Percentiles rank a stretch among this genome's conserved stretches.
Evolutionary conservation across 441 rosid genomes (phyloP).

Genomic region (Manihot esculenta): DNA sequence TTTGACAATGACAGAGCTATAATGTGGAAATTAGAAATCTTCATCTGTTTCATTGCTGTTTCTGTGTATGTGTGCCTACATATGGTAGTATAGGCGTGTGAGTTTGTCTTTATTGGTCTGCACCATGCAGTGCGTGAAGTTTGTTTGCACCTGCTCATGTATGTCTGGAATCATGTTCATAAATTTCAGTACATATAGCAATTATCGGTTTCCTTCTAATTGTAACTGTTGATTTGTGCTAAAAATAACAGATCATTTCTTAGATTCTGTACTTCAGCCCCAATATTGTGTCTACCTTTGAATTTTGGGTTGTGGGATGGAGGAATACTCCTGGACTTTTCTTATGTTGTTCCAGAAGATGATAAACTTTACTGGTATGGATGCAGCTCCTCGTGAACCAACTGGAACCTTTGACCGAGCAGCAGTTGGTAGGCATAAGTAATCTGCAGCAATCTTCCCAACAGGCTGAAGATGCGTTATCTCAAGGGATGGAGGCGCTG

Average conservation of each 20-base stretch:
- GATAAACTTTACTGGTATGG: constrained; percentile 17
- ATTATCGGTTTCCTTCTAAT: neutral
- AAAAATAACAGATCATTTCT: neutral
- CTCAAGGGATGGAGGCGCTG: constrained; percentile 98
- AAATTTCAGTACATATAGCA: neutral
- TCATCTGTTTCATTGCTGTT: neutral
- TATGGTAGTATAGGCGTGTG: neutral
- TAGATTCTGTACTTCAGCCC: neutral
- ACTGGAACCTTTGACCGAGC: constrained; percentile 92
- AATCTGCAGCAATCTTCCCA: constrained; percentile 96
- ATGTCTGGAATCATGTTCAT: neutral
- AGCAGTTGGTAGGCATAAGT: constrained; percentile 64
- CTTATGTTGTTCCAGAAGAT: neutral
- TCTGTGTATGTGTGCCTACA: neutral
- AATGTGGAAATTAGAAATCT: no score
- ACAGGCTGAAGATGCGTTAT: constrained; percentile 96
- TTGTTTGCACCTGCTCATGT: constrained; percentile 2
- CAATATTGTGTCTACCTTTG: neutral
- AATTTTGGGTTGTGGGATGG: neutral
- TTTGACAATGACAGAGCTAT: neutral
- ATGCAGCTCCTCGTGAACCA: constrained; percentile 84
- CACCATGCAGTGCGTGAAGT: no score
- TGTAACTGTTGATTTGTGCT: neutral
- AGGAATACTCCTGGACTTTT: neutral
- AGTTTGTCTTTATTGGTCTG: neutral